Evolutionary conservation across 345 rosid species (phyloP), one percentile per base, ranked within the genome.

Genomic region (thale cress (Arabidopsis thaliana)): DNA sequence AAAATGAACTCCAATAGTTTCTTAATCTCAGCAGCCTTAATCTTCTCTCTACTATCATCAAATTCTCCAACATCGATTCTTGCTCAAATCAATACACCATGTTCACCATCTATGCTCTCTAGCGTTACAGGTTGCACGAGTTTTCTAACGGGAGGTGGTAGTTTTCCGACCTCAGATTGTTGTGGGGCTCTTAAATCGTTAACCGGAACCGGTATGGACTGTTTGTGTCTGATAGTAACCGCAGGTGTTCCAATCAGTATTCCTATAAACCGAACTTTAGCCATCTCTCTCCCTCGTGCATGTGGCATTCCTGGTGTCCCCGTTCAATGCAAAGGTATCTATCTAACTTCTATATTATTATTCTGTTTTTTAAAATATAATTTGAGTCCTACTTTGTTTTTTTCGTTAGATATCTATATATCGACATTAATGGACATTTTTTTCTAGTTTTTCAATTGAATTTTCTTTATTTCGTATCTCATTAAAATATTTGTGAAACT

Each of bases 301-400:
- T 92, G 97, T 76, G 90, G 87, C 83, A 85, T 86, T 89, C 65
- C 90, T 8, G 78, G 87, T 10, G 89, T 92, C 64, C 91, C 97
- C 7, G 65, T 92, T 72, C 84, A 85, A 67, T 92, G 99, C 93
- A 83, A 87, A 83, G 88, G 95, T 91, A 36, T 40, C 6, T 44
- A 38, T 40, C 2, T 41, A 34, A 20, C 50, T 13, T 25, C 20
- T n/a, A 12, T 34, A 34, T 34, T 34, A 6, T 34, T 34, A 34
- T 34, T 28, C 37, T 6, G 4, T 34, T 6, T 5, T 5, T 6
- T 0, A 33, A 33, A 33, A 14, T 41, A 55, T 25, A 28, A 28
- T 28, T 3, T 44, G 7, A 22, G 34, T 51, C 57, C 14, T 34
- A 20, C 20, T 20, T 3, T 10, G 7, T 22, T 10, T 11, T 0